Percentiles rank a stretch among this genome's conserved stretches.
Evolutionary conservation across 331 rosid species (phyloP).

Genomic region (Dryas integrifolia): DNA sequence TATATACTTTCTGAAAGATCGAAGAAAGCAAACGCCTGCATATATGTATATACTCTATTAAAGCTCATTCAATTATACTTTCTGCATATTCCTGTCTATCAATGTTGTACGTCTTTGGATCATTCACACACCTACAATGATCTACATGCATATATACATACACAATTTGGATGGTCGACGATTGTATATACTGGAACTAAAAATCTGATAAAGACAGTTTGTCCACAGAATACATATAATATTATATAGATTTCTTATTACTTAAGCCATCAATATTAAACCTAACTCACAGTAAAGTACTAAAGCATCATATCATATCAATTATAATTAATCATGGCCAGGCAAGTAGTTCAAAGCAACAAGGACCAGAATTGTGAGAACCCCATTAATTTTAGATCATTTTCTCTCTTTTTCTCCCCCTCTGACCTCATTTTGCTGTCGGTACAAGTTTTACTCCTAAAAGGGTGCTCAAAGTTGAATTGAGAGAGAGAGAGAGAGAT

Average conservation of each 20-base stretch:
- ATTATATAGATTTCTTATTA: background rate
- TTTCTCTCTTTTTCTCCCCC: background rate
- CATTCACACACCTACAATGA: too few species aligned
- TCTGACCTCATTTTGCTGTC: constrained; percentile 43
- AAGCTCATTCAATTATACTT: too few species aligned
- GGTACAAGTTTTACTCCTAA: constrained; percentile 28
- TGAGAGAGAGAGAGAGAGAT: background rate
- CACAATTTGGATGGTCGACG: too few species aligned
- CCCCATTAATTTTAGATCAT: background rate
- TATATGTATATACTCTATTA: too few species aligned
- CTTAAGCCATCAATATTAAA: constrained; percentile 5
- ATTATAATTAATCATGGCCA: background rate
- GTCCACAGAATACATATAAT: too few species aligned
- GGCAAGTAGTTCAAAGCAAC: constrained; percentile 24
- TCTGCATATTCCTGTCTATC: too few species aligned
- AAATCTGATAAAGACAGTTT: too few species aligned
- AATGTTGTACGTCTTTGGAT: too few species aligned
- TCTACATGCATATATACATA: too few species aligned
- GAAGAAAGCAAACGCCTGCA: too few species aligned
- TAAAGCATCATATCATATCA: constrained; percentile 12
- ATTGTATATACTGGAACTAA: too few species aligned
- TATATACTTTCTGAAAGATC: too few species aligned
- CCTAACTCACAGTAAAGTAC: constrained; percentile 4
- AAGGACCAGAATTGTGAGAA: constrained; percentile 14
- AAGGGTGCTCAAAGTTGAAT: constrained; percentile 13